These are phyloP conservation scores for Ceriops tagal DNA, from an alignment of 345 rosid genomes.

Conservation along the genomic window DNA sequence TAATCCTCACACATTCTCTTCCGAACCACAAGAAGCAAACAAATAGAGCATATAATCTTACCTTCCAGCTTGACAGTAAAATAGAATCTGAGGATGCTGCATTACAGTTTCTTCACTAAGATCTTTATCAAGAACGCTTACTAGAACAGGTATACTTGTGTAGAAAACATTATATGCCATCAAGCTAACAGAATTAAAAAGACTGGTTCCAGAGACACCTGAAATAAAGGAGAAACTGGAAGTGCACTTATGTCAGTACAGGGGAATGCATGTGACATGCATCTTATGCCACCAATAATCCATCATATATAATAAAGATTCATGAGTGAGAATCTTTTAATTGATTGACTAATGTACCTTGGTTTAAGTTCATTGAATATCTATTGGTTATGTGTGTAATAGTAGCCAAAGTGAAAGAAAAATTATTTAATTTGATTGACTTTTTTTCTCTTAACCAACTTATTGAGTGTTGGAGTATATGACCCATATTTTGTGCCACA, in stretches of 20 bases:
- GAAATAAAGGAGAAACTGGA: conserved; percentile 96
- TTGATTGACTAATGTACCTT: too few relatives aligned
- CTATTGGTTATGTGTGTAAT: too few relatives aligned
- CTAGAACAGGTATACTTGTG: conserved; percentile 90
- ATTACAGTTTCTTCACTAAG: conserved; percentile 84
- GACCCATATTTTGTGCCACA: too few relatives aligned
- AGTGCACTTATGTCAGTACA: conserved; percentile 40
- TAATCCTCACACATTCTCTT: not conserved
- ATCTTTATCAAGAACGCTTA: conserved; percentile 95
- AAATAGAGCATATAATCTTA: conserved; percentile 19
- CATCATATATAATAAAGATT: too few relatives aligned
- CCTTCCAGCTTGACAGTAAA: conserved; percentile 99
- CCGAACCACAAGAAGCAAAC: not conserved
- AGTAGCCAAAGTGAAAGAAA: too few relatives aligned
- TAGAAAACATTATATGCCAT: conserved; percentile 98
- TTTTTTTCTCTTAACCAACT: too few relatives aligned
- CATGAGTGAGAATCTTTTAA: too few relatives aligned
- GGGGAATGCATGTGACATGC: conserved; percentile 3
- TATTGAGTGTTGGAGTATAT: too few relatives aligned
- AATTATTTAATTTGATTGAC: too few relatives aligned
- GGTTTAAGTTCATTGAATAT: too few relatives aligned
- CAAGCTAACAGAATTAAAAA: conserved; percentile 95
- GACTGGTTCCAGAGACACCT: conserved; percentile 99
- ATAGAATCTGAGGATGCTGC: conserved; percentile 97
- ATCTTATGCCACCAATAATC: not conserved